Evolutionary conservation across 768 basidiomycete species (phyloP), one percentile per base, ranked within the genome.

Genomic region (Daedalea quercina): DNA sequence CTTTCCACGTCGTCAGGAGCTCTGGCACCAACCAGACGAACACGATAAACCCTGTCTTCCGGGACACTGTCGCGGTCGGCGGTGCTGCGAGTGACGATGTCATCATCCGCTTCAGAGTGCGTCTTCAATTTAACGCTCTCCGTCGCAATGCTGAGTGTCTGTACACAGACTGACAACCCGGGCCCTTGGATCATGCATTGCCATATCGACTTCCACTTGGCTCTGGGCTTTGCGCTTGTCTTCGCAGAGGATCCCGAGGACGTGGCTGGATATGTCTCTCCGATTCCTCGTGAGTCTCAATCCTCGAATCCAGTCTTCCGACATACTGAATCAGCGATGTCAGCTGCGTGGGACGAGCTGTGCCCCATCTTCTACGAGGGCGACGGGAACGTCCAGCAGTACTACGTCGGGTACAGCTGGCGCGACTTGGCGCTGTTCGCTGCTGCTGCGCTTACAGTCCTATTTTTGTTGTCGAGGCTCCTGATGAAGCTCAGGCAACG

Each of bases 111-210:
- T 62, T 64, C 57, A 31, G 15, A 31, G 47, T 54, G 17, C 11
- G 47, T 48, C 24, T 4, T 22, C 9, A 12, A 15, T 22, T 42
- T 31, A 22, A 23, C 31, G 42, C 54, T 61, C 41, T 22, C 43
- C 26, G 44, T 55, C 37, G 50, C 63, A 3, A n/a, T n/a, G n/a
- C 49, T 56, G 69, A 71, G 26, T 73, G 77, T 23, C 77, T 76
- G 61, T 26, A 3, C n/a, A 1, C 35, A 52, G 49, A 64, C 84
- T 1, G 80, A 87, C 64, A 87, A 85, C 67, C 71, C 82, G 19
- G 82, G 82, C 15, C 77, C 77, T 22, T 81, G 80, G 75, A 66
- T 65, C 53, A 54, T 63, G 40, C 60, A 64, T 47, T 62, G 66
- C 53, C 62, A 63, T 52, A 63, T 63, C 47, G 62, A 63, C 57